Conservation (phyloP, 169 alveolate genomes). For the Cryptosporidium canis region DNA sequence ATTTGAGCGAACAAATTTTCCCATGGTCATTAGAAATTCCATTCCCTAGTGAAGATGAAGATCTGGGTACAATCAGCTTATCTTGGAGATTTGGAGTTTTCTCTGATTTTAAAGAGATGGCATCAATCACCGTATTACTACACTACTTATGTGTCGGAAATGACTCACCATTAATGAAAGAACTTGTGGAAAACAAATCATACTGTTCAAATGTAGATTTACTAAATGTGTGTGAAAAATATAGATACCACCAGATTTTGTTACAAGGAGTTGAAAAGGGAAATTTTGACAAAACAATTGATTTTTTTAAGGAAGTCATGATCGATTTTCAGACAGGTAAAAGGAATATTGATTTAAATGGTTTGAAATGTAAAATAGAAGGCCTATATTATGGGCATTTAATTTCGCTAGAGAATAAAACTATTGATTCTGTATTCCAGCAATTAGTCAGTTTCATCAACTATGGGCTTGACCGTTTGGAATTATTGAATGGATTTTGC, state of each 20-base stretch:
- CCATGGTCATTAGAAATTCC: slow-evolving; percentile 33
- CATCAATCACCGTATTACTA: slow-evolving; percentile 14
- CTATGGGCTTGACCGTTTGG: neutral
- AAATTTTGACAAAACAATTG: neutral
- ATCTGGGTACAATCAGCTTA: slow-evolving; percentile 13
- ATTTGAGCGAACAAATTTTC: neutral
- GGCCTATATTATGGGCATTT: slow-evolving; percentile 44
- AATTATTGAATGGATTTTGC: neutral
- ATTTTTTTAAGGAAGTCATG: neutral
- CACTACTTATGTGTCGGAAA: slow-evolving; percentile 41
- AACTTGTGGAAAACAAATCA: slow-evolving; percentile 16
- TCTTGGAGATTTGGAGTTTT: slow-evolving; percentile 50
- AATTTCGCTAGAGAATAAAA: slow-evolving; percentile 43
- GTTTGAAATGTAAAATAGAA: slow-evolving; percentile 51
- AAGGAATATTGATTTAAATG: slow-evolving; percentile 30
- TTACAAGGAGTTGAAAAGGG: slow-evolving; percentile 22
- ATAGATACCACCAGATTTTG: slow-evolving; percentile 29
- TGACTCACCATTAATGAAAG: slow-evolving; percentile 49
- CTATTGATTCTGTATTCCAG: neutral
- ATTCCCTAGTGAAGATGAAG: slow-evolving; percentile 64
- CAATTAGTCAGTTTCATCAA: slow-evolving; percentile 18
- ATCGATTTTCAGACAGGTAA: slow-evolving; percentile 19
- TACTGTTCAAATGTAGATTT: slow-evolving; percentile 59
- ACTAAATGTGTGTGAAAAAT: neutral
- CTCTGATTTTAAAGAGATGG: slow-evolving; percentile 33